These are phyloP conservation scores for Boletus speciosus DNA, from an alignment of 768 basidiomycete species.

Conservation along the genomic window DNA sequence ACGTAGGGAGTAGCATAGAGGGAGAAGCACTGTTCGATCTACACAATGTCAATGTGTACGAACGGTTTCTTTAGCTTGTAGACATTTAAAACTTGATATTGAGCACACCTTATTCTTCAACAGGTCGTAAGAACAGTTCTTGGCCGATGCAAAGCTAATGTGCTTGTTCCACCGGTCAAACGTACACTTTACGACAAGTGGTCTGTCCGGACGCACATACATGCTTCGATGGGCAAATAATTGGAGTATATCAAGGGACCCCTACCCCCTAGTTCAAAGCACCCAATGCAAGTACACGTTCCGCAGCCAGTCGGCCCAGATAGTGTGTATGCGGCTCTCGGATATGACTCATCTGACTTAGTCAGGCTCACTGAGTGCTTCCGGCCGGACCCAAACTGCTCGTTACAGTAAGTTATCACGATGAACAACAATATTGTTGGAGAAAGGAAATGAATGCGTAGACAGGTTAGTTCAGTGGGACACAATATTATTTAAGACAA, in stretches of 20 bases:
- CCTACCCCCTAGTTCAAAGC: not conserved
- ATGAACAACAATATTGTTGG: conserved; percentile 11
- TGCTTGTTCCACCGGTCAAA: conserved; percentile 72
- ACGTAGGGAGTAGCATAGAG: conserved; percentile 65
- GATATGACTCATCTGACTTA: conserved; percentile 1
- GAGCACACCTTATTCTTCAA: conserved; percentile 65
- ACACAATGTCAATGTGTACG: conserved; percentile 3
- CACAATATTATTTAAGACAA: conserved; percentile 59
- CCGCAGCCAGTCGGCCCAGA: conserved; percentile 20
- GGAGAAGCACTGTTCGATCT: conserved; percentile 86
- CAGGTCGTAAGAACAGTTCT: conserved; percentile 73
- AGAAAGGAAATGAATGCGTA: conserved; percentile 13
- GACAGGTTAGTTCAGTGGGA: conserved; percentile 19
- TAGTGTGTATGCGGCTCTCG: not conserved
- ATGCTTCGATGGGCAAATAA: conserved; percentile 19
- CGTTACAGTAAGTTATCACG: no score
- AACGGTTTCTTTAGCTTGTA: not conserved
- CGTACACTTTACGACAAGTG: conserved; percentile 79
- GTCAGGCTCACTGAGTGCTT: no score
- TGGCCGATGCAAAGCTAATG: conserved; percentile 76
- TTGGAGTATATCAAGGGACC: conserved; percentile 3
- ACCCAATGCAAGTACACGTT: conserved; percentile 14
- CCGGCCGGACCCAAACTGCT: no score
- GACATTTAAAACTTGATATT: not conserved
- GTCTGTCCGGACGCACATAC: conserved; percentile 61